Conservation (phyloP, 371 early-diverging fungal genomes). For the Apophysomyces trapeziformis region DNA sequence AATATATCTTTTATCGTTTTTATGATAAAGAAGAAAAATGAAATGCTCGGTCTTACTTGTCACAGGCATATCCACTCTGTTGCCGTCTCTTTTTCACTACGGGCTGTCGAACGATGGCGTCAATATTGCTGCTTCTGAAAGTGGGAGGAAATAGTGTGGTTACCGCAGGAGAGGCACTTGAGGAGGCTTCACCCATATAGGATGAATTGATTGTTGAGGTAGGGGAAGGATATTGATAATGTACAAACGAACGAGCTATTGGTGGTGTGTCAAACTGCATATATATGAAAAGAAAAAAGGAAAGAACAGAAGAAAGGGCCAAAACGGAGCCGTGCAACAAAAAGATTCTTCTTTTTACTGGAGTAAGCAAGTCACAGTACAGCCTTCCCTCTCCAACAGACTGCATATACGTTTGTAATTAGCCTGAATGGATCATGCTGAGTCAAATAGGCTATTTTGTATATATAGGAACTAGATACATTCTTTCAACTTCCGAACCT, state of each 20-base stretch:
- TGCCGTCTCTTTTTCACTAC: slow-evolving; percentile 32
- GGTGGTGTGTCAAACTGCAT: slow-evolving; percentile 3
- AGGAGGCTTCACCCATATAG: not conserved
- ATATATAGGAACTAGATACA: too few relatives aligned
- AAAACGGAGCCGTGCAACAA: not conserved
- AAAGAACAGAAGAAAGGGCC: not conserved
- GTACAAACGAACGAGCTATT: slow-evolving; percentile 4
- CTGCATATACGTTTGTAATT: too few relatives aligned
- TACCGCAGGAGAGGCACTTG: slow-evolving; percentile 10
- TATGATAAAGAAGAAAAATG: not conserved
- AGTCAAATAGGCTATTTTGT: too few relatives aligned
- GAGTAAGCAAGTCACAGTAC: too few relatives aligned
- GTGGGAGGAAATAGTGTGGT: not conserved
- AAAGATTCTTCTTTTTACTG: not conserved
- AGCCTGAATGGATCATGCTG: too few relatives aligned
- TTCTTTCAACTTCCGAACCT: too few relatives aligned
- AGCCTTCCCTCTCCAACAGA: too few relatives aligned
- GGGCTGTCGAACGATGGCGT: not conserved
- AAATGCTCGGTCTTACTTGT: slow-evolving; percentile 26
- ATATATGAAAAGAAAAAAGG: not conserved
- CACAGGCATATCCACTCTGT: slow-evolving; percentile 42
- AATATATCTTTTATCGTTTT: not conserved
- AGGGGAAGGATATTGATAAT: slow-evolving; percentile 1
- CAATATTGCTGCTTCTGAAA: not conserved
- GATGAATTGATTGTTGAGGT: not conserved